These are phyloP conservation scores for Hortiboletus flavorubellus DNA, from an alignment of 768 basidiomycete genomes.

Conservation along the genomic window DNA sequence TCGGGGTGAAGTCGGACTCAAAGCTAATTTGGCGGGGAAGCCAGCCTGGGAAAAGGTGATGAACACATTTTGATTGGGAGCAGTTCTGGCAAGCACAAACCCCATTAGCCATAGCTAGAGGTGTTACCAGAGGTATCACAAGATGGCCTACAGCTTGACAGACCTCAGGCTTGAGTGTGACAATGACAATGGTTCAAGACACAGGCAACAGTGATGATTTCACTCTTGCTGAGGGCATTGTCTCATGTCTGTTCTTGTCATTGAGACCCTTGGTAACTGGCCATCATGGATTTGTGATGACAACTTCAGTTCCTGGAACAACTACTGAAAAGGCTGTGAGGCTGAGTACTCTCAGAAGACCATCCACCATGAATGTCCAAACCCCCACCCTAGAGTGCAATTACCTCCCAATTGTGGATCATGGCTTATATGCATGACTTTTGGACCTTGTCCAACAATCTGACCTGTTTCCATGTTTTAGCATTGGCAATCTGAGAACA, in stretches of 20 bases:
- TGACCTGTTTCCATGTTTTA: constrained; percentile 26
- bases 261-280: not conserved
- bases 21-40: not conserved
- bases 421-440: constrained; percentile 59
- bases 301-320: constrained; percentile 6
- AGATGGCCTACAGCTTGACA: not conserved
- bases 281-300: constrained; percentile 2
- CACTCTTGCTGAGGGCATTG: not conserved
- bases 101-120: not conserved
- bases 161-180: not conserved
- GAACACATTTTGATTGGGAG: not conserved
- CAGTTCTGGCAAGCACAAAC: not conserved
- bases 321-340: not conserved
- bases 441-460: not conserved
- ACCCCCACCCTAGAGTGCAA: constrained; percentile 54
- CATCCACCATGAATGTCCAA: constrained; percentile 44
- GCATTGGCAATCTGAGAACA: constrained; percentile 81
- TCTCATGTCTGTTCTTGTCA: not conserved
- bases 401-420: constrained; percentile 75
- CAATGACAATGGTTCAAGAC: not conserved
- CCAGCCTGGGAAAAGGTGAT: constrained; percentile 1
- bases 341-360: not conserved
- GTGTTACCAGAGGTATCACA: not conserved
- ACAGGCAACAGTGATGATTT: not conserved
- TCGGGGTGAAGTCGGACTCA: no score